Percentiles rank a stretch among this genome's conserved stretches.
Conservation (phyloP, 306 rosid species). For the Malus asiatica region DNA sequence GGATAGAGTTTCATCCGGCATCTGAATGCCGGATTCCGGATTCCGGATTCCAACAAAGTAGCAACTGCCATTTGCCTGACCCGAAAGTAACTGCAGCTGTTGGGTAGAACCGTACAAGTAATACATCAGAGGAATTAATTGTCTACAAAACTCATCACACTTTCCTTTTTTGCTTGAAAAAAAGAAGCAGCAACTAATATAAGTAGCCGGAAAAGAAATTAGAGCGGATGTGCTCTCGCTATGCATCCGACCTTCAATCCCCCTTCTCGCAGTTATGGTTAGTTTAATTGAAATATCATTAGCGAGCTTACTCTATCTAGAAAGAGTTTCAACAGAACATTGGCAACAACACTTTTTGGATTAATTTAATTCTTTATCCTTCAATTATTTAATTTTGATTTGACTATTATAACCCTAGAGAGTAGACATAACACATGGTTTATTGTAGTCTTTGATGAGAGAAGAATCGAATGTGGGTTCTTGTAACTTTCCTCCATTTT, state of each 20-base stretch:
- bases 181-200: too few relatives aligned
- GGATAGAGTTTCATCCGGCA: conserved; percentile 40
- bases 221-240: too few relatives aligned
- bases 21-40: conserved; percentile 34
- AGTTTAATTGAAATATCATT: not conserved
- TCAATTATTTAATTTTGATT: not conserved
- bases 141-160: not conserved
- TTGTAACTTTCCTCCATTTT: not conserved
- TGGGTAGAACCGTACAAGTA: not conserved
- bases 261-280: too few relatives aligned
- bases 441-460: not conserved
- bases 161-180: too few relatives aligned
- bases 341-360: not conserved
- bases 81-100: conserved; percentile 20
- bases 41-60: conserved; percentile 32
- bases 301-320: conserved; percentile 53
- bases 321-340: conserved; percentile 40
- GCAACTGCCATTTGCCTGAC: conserved; percentile 68
- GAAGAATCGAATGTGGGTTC: not conserved
- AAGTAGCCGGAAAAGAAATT: not conserved
- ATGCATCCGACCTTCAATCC: too few relatives aligned
- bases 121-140: not conserved
- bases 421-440: too few relatives aligned
- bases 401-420: not conserved
- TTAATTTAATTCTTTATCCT: not conserved